phyloP scores from a whole-genome alignment of 257 asterid genomes.

The Striga asiatica region DNA sequence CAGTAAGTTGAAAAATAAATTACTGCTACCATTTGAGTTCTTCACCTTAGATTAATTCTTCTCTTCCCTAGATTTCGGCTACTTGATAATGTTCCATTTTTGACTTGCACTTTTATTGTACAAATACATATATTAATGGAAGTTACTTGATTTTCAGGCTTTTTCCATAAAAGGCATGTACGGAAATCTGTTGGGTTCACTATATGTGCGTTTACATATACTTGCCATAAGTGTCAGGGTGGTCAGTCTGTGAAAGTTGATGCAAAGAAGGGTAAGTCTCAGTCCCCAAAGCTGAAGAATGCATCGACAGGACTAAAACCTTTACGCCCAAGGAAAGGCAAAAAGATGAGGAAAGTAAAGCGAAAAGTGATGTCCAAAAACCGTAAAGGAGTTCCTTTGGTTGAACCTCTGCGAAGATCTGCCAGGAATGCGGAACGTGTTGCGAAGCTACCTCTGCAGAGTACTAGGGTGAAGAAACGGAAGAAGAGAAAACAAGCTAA shows the following conservation, averaged over 20 bases:
- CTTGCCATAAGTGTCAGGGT: constrained; percentile 58
- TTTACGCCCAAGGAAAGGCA: constrained; percentile 31
- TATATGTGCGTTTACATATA: constrained; percentile 30
- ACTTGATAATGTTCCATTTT: constrained; percentile 7
- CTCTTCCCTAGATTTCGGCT: constrained; percentile 10
- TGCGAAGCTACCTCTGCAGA: constrained; percentile 30
- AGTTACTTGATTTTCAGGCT: constrained; percentile 40
- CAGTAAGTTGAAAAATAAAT: not conserved
- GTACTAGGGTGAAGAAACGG: constrained; percentile 29
- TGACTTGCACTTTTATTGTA: constrained; percentile 10
- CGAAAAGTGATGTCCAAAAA: constrained; percentile 27
- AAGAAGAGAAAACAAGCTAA: constrained; percentile 44
- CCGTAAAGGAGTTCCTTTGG: constrained; percentile 30
- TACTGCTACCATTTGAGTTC: not conserved
- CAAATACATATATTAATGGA: constrained; percentile 9
- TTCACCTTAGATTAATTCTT: not conserved
- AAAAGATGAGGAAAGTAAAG: constrained; percentile 30
- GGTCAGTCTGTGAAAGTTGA: constrained; percentile 27
- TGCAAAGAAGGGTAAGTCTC: constrained; percentile 24
- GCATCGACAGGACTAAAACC: constrained; percentile 30
- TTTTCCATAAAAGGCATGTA: constrained; percentile 64
- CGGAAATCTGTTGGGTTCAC: constrained; percentile 44
- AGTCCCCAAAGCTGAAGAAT: constrained; percentile 26
- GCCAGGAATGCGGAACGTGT: constrained; percentile 55
- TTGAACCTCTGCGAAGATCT: constrained; percentile 79